Base-by-base conservation (phyloP, 2,329 filamentous ascomycete species). In the Colletotrichum melonis region DNA sequence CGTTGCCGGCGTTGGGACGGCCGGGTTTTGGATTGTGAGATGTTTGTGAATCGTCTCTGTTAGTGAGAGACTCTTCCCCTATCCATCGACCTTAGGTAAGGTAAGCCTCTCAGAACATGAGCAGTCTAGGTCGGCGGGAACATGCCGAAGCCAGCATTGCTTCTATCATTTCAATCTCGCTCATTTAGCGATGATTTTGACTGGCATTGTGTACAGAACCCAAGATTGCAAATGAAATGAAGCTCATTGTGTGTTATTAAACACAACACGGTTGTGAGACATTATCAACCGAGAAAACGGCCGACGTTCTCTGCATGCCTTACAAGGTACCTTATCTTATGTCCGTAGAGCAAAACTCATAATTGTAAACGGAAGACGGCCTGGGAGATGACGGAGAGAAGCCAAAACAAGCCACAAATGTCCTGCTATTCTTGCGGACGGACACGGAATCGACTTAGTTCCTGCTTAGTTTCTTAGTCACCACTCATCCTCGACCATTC, bases 1-100 rank as follows among this genome's bases (percentile, higher is more conserved):
- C 66, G 70, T 58, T 49, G 66, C 57, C 59, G 66, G 66, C 56
- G 59, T 73, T 38, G 59, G 60, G 32, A 73, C 55, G 59, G 65
- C 14, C 35, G 19, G 63, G 63, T 55, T 35, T 67, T 54, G 63
- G 16, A 24, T 24, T 35, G n/a, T n/a, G 38, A 30, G 32, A n/a
- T 63, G 24, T 60, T 60, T 42, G 57, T 49, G 42, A 49, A 19
- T 22, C 19, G 42, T 49, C 42, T 46, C 57, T 57, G 68, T 62
- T 67, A 62, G 63, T 38, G 59, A 22, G 52, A 32, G 66, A 67
- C 64, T 28, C 63, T 16, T 28, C 56, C 24, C 14, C 9, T 22
- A 12, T 52, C 22, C 26, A 12, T 9, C 56, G 24, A 28, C 58
- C 19, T 38, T 9, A 8, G 42, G 16, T 4, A 42, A 42, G 5